Evolutionary conservation across 371 early-diverging fungal genomes (phyloP).

Genomic region (Blakeslea trispora): DNA sequence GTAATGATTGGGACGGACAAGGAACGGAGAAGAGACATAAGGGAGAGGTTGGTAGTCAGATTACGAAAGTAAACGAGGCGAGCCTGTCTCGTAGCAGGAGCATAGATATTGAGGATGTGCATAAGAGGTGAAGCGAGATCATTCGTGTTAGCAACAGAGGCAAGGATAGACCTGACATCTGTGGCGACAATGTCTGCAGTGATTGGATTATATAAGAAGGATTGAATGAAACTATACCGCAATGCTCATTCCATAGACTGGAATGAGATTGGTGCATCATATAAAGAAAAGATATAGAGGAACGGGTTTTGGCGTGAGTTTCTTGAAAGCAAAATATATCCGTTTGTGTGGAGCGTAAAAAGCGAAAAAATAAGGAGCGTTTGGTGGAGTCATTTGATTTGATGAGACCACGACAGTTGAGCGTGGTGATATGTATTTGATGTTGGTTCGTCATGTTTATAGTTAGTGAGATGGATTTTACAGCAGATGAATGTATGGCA

Average conservation of each 20-base stretch:
- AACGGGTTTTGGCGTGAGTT: constrained; percentile 5
- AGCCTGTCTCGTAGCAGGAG: neutral
- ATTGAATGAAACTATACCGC: constrained; percentile 1
- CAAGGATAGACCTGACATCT: neutral
- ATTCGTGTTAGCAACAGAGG: neutral
- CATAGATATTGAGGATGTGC: neutral
- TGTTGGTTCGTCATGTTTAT: neutral
- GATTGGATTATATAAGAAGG: neutral
- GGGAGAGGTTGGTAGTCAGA: neutral
- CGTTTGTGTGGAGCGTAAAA: neutral
- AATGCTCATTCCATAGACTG: constrained; percentile 5
- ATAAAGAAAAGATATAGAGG: neutral
- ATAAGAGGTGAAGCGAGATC: neutral
- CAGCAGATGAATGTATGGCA: too few species aligned
- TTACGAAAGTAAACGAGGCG: neutral
- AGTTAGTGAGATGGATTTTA: neutral
- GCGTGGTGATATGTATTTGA: neutral
- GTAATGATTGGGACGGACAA: neutral
- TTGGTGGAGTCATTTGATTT: constrained; percentile 2
- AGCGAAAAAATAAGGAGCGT: constrained; percentile 1
- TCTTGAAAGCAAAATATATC: constrained; percentile 11
- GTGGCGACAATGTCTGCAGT: neutral
- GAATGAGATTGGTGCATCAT: neutral
- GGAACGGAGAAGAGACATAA: neutral
- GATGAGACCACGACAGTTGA: constrained; percentile 8